phyloP scores from a whole-genome alignment of 78 protist genomes.

The Dictyostelium capitatum region DNA sequence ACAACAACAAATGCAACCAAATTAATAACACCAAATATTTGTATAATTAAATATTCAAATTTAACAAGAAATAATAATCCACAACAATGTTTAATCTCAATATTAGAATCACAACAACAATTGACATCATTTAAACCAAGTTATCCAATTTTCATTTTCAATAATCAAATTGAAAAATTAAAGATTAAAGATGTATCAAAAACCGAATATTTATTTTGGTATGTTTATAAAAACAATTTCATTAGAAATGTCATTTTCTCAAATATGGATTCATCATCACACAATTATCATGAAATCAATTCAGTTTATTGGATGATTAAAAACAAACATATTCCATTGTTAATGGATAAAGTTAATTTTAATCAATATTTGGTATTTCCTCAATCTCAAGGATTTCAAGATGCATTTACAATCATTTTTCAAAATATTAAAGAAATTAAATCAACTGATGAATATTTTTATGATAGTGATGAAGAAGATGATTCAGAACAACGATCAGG shows the following conservation, averaged over 20 bases:
- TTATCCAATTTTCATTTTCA: neutral
- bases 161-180: neutral
- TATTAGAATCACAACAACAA: neutral
- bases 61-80: constrained; percentile 1
- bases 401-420: neutral
- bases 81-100: neutral
- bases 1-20: neutral
- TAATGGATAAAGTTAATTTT: neutral
- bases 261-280: neutral
- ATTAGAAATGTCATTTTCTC: neutral
- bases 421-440: neutral
- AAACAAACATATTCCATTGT: neutral
- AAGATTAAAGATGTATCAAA: neutral
- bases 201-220: neutral
- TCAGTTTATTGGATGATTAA: neutral
- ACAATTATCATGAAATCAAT: constrained; percentile 1
- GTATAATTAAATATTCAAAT: no score
- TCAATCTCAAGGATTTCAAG: neutral
- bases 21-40: neutral
- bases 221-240: neutral
- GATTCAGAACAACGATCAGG: no score
- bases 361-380: constrained; percentile 7
- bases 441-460: no score
- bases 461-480: no score
- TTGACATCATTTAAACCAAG: no score